These are phyloP conservation scores for Mychonastes homosphaera DNA, from an alignment of 139 green algal genomes.

Conservation along the genomic window DNA sequence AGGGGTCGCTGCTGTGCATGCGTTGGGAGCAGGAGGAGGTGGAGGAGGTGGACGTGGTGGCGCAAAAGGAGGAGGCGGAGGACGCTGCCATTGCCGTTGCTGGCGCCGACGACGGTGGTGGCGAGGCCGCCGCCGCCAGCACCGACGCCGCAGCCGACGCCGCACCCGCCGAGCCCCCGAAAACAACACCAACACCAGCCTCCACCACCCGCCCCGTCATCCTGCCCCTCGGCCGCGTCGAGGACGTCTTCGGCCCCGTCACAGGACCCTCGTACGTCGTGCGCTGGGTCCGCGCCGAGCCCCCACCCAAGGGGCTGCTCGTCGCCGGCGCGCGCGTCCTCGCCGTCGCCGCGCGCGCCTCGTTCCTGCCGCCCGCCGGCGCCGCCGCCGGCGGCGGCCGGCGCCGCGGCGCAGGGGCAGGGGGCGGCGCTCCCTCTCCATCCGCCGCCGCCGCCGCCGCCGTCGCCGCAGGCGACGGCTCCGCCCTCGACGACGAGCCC, in stretches of 20 bases:
- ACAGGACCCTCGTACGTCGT: constrained; percentile 36
- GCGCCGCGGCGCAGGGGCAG: neutral
- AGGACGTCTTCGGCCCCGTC: constrained; percentile 48
- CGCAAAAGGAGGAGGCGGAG: neutral
- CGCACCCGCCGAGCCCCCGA: too few species aligned
- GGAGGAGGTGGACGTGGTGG: neutral
- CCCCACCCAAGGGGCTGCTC: neutral
- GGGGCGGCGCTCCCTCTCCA: too few species aligned
- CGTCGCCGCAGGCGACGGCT: neutral
- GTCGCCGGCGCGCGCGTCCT: neutral
- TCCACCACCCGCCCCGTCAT: neutral
- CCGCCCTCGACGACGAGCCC: neutral
- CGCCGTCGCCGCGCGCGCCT: too few species aligned
- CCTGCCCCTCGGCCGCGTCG: constrained; percentile 29
- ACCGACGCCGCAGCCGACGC: too few species aligned
- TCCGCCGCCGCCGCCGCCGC: neutral
- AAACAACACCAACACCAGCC: neutral
- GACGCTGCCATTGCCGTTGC: neutral
- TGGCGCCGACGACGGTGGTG: neutral
- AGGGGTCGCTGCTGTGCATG: constrained; percentile 13
- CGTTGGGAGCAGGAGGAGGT: neutral
- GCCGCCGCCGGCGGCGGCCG: neutral
- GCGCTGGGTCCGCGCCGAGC: constrained; percentile 12
- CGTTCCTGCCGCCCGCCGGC: neutral
- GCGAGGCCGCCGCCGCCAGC: too few species aligned